Percentiles rank a stretch among this genome's conserved stretches.
phyloP scores from a whole-genome alignment of 2,329 filamentous ascomycete species.

The Sclerotinia trifoliorum region DNA sequence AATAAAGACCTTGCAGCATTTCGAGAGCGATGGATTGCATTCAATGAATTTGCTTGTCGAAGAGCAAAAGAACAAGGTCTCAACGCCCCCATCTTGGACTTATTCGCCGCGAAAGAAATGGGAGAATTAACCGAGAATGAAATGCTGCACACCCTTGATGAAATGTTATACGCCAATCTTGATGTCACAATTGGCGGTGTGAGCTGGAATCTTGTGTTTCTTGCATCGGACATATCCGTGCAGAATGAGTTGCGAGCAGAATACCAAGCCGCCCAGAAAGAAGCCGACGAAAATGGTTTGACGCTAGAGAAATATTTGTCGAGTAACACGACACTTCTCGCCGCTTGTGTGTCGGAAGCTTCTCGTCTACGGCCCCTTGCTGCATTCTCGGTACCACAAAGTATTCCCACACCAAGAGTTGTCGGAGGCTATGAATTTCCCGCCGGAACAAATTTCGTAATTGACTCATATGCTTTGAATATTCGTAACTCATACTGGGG shows the following conservation, averaged over 20 bases:
- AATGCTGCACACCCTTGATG: slow-evolving; percentile 47
- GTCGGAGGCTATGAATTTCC: slow-evolving; percentile 43
- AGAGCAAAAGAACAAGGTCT: slow-evolving; percentile 11
- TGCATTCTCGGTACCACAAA: slow-evolving; percentile 46
- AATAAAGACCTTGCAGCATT: slow-evolving; percentile 38
- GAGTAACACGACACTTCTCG: slow-evolving; percentile 35
- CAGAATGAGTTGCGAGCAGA: slow-evolving; percentile 32
- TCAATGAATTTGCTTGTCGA: slow-evolving; percentile 39
- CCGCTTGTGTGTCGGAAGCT: slow-evolving; percentile 44
- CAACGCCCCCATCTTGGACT: slow-evolving; percentile 20
- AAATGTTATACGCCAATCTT: slow-evolving; percentile 48
- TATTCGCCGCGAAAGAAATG: slow-evolving; percentile 28
- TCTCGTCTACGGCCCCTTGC: slow-evolving; percentile 25
- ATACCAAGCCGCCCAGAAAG: slow-evolving; percentile 1
- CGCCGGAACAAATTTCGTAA: slow-evolving; percentile 43
- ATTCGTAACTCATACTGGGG: slow-evolving; percentile 44
- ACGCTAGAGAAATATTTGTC: slow-evolving; percentile 34
- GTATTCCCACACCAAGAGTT: slow-evolving; percentile 40
- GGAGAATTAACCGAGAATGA: slow-evolving; percentile 37
- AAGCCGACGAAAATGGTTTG: slow-evolving; percentile 3
- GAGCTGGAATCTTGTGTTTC: slow-evolving; percentile 46
- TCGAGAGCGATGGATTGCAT: slow-evolving; percentile 38
- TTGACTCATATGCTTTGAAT: slow-evolving; percentile 48
- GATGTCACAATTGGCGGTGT: slow-evolving; percentile 47
- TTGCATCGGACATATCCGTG: slow-evolving; percentile 41